A percentile compares a stretch with the other conserved stretches of the same genome.
Evolutionary conservation across 2,329 filamentous ascomycete genomes (phyloP).

Genomic region (Cytospora mali): DNA sequence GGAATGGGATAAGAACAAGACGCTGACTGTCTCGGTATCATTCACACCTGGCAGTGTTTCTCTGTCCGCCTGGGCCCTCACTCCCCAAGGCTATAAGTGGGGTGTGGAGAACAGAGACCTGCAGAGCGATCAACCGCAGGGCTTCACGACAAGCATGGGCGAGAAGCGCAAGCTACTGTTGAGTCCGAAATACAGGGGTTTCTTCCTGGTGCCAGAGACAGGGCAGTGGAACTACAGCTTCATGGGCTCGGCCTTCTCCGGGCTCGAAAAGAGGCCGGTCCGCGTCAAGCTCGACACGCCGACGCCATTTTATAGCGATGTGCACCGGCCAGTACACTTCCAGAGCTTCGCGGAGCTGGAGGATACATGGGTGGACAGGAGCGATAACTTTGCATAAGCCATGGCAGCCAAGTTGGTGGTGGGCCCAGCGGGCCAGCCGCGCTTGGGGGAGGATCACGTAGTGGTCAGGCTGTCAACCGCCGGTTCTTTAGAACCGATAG

Average conservation of each 20-base stretch:
- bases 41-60: constrained; percentile 98
- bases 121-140: constrained; percentile 88
- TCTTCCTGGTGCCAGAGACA: constrained; percentile 92
- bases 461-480: not conserved
- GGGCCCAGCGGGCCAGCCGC: too few relatives aligned
- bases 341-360: constrained; percentile 96
- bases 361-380: constrained; percentile 92
- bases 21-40: constrained; percentile 90
- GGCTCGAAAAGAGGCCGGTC: constrained; percentile 86
- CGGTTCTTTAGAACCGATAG: not conserved
- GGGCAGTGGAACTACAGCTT: constrained; percentile 98
- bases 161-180: constrained; percentile 94
- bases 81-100: constrained; percentile 93
- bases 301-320: constrained; percentile 84
- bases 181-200: constrained; percentile 90
- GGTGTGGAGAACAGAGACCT: constrained; percentile 93
- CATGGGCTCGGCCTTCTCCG: constrained; percentile 86
- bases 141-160: constrained; percentile 89
- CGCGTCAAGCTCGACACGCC: constrained; percentile 95
- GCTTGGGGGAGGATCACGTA: not conserved
- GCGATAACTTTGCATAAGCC: constrained; percentile 85
- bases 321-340: constrained; percentile 93
- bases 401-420: constrained; percentile 1
- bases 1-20: constrained; percentile 83
- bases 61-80: constrained; percentile 89